A percentile compares a stretch with the other conserved stretches of the same genome.
Evolutionary conservation across 2,329 filamentous ascomycete genomes (phyloP).

Genomic region (Fusarium setosum): DNA sequence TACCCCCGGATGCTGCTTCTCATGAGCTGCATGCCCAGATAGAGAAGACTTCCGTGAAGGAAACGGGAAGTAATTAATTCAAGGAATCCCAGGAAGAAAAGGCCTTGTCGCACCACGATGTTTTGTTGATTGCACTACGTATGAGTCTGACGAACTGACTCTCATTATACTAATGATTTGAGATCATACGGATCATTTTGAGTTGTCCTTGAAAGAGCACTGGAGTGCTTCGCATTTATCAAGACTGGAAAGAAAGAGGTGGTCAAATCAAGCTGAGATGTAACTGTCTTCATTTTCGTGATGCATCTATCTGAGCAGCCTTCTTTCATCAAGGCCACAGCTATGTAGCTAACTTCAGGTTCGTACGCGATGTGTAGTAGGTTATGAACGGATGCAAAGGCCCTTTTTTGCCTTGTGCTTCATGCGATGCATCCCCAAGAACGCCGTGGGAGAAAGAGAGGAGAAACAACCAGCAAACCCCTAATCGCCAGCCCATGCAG

Average conservation of each 20-base stretch:
- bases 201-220: too few relatives aligned
- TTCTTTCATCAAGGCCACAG: not conserved
- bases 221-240: too few relatives aligned
- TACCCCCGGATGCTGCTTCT: conserved; percentile 15
- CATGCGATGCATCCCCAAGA: conserved; percentile 11
- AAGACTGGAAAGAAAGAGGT: not conserved
- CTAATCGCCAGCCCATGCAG: conserved; percentile 31
- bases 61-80: conserved; percentile 1
- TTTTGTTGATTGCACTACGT: too few relatives aligned
- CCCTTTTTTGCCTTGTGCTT: conserved; percentile 2
- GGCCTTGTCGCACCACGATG: too few relatives aligned
- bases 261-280: not conserved
- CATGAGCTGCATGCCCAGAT: conserved; percentile 7
- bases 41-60: conserved; percentile 11
- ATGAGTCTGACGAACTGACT: too few relatives aligned
- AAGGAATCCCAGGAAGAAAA: not conserved
- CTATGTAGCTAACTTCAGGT: conserved; percentile 15
- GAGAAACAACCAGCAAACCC: conserved; percentile 17
- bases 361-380: not conserved
- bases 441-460: conserved; percentile 21
- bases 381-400: conserved; percentile 18
- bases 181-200: too few relatives aligned
- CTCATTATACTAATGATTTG: too few relatives aligned
- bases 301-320: conserved; percentile 20
- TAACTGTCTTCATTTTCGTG: conserved; percentile 13